A percentile compares a stretch with the other conserved stretches of the same genome.
phyloP scores from a whole-genome alignment of 2,329 filamentous ascomycete species.

The Cercospora sp. region DNA sequence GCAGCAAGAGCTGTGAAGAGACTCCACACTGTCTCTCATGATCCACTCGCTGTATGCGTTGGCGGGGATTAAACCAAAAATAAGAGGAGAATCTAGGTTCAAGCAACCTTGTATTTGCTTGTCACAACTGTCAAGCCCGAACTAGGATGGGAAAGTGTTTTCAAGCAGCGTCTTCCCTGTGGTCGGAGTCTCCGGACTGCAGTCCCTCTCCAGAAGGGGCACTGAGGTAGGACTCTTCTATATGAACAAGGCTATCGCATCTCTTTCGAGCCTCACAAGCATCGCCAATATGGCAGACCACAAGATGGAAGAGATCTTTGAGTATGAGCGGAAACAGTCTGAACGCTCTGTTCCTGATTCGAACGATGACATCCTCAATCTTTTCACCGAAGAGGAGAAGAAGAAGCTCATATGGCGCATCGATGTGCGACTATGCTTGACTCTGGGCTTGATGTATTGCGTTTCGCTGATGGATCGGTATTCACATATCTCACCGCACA shows the following conservation, averaged over 20 bases:
- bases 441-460: constrained; percentile 46
- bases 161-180: neutral
- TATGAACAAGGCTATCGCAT: neutral
- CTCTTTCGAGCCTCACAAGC: neutral
- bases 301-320: constrained; percentile 28
- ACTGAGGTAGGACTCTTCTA: neutral
- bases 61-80: neutral
- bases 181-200: neutral
- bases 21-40: neutral
- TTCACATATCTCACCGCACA: neutral
- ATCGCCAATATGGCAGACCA: constrained; percentile 25
- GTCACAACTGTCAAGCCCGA: neutral
- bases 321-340: constrained; percentile 34
- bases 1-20: neutral
- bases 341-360: constrained; percentile 26
- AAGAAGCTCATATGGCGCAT: constrained; percentile 67
- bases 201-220: neutral
- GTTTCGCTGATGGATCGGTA: constrained; percentile 42
- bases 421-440: constrained; percentile 58
- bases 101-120: neutral
- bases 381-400: constrained; percentile 63
- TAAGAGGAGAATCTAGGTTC: neutral
- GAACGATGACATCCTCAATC: constrained; percentile 36
- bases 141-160: neutral
- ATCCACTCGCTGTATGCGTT: neutral